Conservation (phyloP, 768 basidiomycete genomes). For the Kwoniella heveanensis region DNA sequence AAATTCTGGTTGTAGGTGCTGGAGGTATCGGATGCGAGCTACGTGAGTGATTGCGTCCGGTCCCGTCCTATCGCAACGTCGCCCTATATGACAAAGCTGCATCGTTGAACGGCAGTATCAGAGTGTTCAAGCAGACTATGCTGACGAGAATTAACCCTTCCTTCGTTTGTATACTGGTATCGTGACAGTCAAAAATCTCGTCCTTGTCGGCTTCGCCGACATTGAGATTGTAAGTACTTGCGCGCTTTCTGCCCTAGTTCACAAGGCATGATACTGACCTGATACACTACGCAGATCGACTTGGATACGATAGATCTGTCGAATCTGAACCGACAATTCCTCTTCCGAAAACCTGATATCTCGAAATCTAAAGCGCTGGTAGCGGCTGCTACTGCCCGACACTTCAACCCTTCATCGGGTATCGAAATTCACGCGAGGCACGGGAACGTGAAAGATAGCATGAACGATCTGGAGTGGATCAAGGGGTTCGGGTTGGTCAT, state of each 20-base stretch:
- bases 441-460: conserved; percentile 90
- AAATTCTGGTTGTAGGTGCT: conserved; percentile 83
- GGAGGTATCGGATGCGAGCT: conserved; percentile 98
- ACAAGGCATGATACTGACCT: too few relatives aligned
- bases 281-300: conserved; percentile 76
- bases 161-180: conserved; percentile 7
- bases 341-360: conserved; percentile 95
- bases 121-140: background rate
- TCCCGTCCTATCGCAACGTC: background rate
- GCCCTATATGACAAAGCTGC: too few relatives aligned
- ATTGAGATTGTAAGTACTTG: conserved; percentile 68
- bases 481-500: conserved; percentile 85
- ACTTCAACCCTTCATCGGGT: conserved; percentile 69
- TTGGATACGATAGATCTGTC: conserved; percentile 98
- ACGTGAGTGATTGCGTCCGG: conserved; percentile 58
- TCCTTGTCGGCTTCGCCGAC: conserved; percentile 85
- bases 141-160: conserved; percentile 7
- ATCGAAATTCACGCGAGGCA: conserved; percentile 85
- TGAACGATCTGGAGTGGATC: conserved; percentile 90
- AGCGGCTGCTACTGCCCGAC: conserved; percentile 53
- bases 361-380: conserved; percentile 95
- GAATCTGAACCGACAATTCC: conserved; percentile 93
- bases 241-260: too few relatives aligned
- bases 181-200: conserved; percentile 94
- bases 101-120: too few relatives aligned